Base-by-base conservation (phyloP, 2,329 filamentous ascomycete genomes). In the Paraphaeosphaeria sporulosa region DNA sequence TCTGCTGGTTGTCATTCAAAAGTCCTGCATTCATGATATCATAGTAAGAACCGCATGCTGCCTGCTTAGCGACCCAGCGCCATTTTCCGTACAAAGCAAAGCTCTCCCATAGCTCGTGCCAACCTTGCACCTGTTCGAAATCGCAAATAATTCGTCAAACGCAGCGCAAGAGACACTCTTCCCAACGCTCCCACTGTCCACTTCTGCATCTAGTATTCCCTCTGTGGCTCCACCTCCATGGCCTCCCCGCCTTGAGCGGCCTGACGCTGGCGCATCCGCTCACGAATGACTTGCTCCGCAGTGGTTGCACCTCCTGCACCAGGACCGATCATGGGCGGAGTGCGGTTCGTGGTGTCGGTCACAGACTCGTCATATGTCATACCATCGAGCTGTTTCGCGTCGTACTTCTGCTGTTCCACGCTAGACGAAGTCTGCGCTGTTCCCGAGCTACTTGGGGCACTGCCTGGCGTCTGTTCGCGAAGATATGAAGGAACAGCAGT, bases 221-320 rank as follows among this genome's bases (percentile, higher is more conserved):
- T 64, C 48, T 65, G 64, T 51, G 64, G 62, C 53, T 69, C 66
- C 43, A 59, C 58, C 34, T 72, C 67, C 69, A 74, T 68, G n/a
- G 61, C 54, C 27, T 72, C 68, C 50, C 66, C 66, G 27, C 52
- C 58, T 36, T 60, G 58, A 23, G 49, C 57, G 23, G 38, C 49
- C 40, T 58, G 59, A 5, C 40, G 54, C 54, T 76, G 72, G 36
- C 67, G 65, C 68, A 76, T 70, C 62, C 71, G 82, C 68, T 89
- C 86, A 59, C 85, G 84, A 61, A 91, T 76, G 59, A 90, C 88
- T 60, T 86, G 82, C 77, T 91, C 89, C 6, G 89, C 87, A 17
- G 87, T 81, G 64, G 91, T 87, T 32, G 75, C 73, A 19, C 75
- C 74, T 61, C 71, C 68, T 27, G 71, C 58, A 27, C 73, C 71